Evolutionary conservation across 768 basidiomycete species (phyloP).

Genomic region (Mycena pura): DNA sequence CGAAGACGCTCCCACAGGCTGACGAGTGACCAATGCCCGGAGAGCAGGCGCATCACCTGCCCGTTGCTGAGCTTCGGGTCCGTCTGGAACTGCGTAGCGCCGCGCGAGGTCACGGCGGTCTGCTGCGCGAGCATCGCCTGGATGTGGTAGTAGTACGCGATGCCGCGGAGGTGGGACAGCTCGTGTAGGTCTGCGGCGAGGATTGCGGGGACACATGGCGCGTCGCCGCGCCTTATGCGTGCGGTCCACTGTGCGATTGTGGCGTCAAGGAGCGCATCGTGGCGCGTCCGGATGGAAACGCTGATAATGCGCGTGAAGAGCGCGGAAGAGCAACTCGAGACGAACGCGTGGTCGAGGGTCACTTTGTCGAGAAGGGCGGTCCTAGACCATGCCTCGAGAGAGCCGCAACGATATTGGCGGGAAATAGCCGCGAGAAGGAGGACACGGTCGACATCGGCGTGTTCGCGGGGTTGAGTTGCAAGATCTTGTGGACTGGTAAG

Average conservation of each 20-base stretch:
- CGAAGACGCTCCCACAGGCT: conserved; percentile 43
- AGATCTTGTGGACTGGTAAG: conserved; percentile 56
- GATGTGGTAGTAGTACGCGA: conserved; percentile 46
- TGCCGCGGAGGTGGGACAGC: conserved; percentile 39
- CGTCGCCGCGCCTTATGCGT: conserved; percentile 37
- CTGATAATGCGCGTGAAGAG: conserved; percentile 40
- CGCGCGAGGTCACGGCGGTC: conserved; percentile 27
- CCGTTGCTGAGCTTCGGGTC: conserved; percentile 44
- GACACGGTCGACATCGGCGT: conserved; percentile 48
- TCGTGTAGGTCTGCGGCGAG: conserved; percentile 41
- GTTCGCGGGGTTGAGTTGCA: conserved; percentile 46
- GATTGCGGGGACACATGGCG: conserved; percentile 47
- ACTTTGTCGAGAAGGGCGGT: conserved; percentile 41
- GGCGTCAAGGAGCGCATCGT: conserved; percentile 30
- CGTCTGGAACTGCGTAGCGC: conserved; percentile 41
- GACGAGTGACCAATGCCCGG: conserved; percentile 45
- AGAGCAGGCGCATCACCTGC: conserved; percentile 44
- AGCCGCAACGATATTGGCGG: conserved; percentile 54
- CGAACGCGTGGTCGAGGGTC: conserved; percentile 32
- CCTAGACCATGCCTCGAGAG: conserved; percentile 53
- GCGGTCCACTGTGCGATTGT: conserved; percentile 38
- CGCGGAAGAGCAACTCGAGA: conserved; percentile 43
- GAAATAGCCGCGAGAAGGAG: conserved; percentile 54
- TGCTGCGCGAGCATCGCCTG: conserved; percentile 43
- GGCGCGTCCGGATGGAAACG: conserved; percentile 32